A percentile compares a stretch with the other conserved stretches of the same genome.
Evolutionary conservation across 2,329 filamentous ascomycete genomes (phyloP).

Genomic region (Leptographium flavum): DNA sequence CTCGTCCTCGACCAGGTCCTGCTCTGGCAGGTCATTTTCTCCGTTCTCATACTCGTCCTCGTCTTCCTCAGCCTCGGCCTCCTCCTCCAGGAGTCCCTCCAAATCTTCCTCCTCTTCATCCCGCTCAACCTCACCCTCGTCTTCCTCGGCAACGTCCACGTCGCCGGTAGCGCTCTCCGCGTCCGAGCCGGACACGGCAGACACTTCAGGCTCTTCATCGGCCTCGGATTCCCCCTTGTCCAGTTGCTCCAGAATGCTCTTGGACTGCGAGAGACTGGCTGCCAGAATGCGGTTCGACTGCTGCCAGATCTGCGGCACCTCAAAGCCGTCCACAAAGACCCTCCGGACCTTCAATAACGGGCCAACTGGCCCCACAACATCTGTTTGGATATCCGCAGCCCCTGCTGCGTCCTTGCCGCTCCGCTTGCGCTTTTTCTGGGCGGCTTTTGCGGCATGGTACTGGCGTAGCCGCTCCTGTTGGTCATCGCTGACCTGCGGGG

Average conservation of each 20-base stretch:
- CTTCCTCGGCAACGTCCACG: slow-evolving; percentile 15
- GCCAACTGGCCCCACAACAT: slow-evolving; percentile 51
- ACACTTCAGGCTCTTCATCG: slow-evolving; percentile 15
- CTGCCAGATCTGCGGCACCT: slow-evolving; percentile 83
- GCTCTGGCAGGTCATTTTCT: slow-evolving; percentile 30
- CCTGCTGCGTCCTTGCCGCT: slow-evolving; percentile 19
- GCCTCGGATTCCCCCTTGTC: slow-evolving; percentile 31
- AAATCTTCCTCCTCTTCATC: slow-evolving; percentile 20
- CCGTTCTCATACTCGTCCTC: slow-evolving; percentile 31
- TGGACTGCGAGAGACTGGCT: slow-evolving; percentile 34
- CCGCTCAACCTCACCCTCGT: slow-evolving; percentile 18
- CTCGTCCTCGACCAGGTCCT: slow-evolving; percentile 54
- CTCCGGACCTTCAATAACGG: slow-evolving; percentile 61
- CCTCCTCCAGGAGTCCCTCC: slow-evolving; percentile 20
- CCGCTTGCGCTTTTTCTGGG: slow-evolving; percentile 64
- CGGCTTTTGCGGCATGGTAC: slow-evolving; percentile 24
- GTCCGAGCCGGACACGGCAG: not conserved
- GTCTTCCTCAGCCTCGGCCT: slow-evolving; percentile 17
- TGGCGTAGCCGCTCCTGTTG: slow-evolving; percentile 52
- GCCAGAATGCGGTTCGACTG: slow-evolving; percentile 73
- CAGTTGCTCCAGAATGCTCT: slow-evolving; percentile 31
- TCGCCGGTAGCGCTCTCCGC: slow-evolving; percentile 15
- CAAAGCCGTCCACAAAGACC: slow-evolving; percentile 77
- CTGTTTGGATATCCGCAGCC: slow-evolving; percentile 41
- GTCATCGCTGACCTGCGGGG: slow-evolving; percentile 55